Conservation (phyloP, 1,284 basidiomycete species). For the Caloboletus inedulis region DNA sequence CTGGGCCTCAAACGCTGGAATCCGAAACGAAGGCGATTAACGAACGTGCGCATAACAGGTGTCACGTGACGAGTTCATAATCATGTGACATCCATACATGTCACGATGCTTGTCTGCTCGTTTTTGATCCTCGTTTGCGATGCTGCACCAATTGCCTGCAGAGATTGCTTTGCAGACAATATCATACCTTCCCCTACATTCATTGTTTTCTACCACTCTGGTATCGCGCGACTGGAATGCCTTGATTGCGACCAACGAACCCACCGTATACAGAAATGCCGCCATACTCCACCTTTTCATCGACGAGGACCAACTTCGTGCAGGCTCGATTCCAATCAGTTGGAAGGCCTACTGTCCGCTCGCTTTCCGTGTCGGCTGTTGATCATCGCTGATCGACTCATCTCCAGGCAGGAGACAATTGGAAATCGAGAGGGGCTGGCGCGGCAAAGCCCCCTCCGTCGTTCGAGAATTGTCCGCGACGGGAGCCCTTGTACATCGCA, state of each 20-base stretch:
- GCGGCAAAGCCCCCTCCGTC: constrained; percentile 43
- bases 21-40: background rate
- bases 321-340: constrained; percentile 25
- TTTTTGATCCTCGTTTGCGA: constrained; percentile 14
- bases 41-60: background rate
- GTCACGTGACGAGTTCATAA: constrained; percentile 6
- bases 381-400: constrained; percentile 11
- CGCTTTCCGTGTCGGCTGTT: constrained; percentile 1
- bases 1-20: background rate
- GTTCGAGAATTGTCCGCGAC: constrained; percentile 35
- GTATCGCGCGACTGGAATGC: constrained; percentile 44
- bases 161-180: constrained; percentile 49
- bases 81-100: constrained; percentile 1
- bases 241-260: constrained; percentile 46
- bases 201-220: constrained; percentile 35
- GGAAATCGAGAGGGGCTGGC: constrained; percentile 54
- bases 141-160: constrained; percentile 44
- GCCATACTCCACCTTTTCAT: constrained; percentile 49
- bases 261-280: constrained; percentile 49
- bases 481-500: constrained; percentile 53
- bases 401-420: constrained; percentile 44
- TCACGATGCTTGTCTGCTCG: background rate
- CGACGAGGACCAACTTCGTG: constrained; percentile 32
- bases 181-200: constrained; percentile 44
- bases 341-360: constrained; percentile 64